Conservation (phyloP, 2,329 filamentous ascomycete genomes). For the Hysterium pulicare region DNA sequence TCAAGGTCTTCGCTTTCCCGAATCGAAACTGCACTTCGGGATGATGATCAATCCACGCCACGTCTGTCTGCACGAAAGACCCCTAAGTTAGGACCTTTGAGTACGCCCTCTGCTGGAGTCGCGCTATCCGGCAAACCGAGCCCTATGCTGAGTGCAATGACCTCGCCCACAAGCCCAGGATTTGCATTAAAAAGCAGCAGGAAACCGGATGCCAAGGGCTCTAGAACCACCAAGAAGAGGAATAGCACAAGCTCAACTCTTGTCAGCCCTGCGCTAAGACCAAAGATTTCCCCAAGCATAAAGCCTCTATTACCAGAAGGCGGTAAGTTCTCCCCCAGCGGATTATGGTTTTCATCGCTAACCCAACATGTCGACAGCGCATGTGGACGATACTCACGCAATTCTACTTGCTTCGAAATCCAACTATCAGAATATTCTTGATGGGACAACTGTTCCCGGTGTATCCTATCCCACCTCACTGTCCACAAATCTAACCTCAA, state of each 20-base stretch:
- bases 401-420: slow-evolving; percentile 87
- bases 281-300: slow-evolving; percentile 90
- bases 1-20: slow-evolving; percentile 48
- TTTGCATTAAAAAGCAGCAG: slow-evolving; percentile 24
- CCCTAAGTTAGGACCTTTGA: slow-evolving; percentile 60
- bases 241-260: slow-evolving; percentile 62
- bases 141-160: slow-evolving; percentile 52
- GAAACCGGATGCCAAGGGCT: slow-evolving; percentile 28
- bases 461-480: slow-evolving; percentile 87
- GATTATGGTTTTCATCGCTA: slow-evolving; percentile 5
- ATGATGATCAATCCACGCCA: slow-evolving; percentile 53
- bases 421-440: slow-evolving; percentile 96
- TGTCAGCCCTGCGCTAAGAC: slow-evolving; percentile 81
- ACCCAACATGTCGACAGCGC: slow-evolving; percentile 26
- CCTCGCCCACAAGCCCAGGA: slow-evolving; percentile 47
- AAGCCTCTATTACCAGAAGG: slow-evolving; percentile 79
- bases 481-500: slow-evolving; percentile 90
- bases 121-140: slow-evolving; percentile 41
- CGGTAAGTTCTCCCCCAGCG: slow-evolving; percentile 44
- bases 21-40: slow-evolving; percentile 49
- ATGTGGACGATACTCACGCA: slow-evolving; percentile 60
- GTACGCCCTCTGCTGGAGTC: slow-evolving; percentile 40
- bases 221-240: slow-evolving; percentile 37
- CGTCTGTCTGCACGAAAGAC: slow-evolving; percentile 64
- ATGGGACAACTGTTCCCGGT: slow-evolving; percentile 86